A percentile compares a stretch with the other conserved stretches of the same genome.
Evolutionary conservation across 2,329 filamentous ascomycete species (phyloP).

Genomic region (Kalmusia sp.): DNA sequence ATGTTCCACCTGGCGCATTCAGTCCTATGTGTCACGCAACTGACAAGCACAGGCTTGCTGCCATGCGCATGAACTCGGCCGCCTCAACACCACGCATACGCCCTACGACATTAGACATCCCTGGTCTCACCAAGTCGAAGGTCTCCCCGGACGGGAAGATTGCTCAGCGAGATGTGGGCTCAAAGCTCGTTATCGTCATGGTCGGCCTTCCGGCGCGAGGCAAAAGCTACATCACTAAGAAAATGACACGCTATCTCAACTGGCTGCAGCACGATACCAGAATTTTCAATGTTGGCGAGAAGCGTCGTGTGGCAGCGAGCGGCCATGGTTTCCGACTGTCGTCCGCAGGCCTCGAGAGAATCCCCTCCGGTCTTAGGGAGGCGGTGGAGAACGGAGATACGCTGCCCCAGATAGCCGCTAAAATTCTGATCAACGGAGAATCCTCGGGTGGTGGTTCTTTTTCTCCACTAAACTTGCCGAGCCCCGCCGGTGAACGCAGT

Average conservation of each 20-base stretch:
- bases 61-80: constrained; percentile 76
- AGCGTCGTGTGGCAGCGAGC: constrained; percentile 79
- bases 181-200: constrained; percentile 98
- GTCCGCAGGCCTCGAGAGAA: constrained; percentile 36
- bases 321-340: constrained; percentile 55
- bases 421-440: constrained; percentile 67
- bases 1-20: constrained; percentile 36
- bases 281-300: constrained; percentile 97
- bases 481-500: constrained; percentile 29
- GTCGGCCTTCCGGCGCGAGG: constrained; percentile 93
- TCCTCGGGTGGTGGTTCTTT: constrained; percentile 47
- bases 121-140: constrained; percentile 92
- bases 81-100: constrained; percentile 80
- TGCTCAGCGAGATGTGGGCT: constrained; percentile 89
- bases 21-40: constrained; percentile 15
- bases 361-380: constrained; percentile 30
- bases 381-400: constrained; percentile 37
- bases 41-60: constrained; percentile 59
- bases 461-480: constrained; percentile 40
- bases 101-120: constrained; percentile 95
- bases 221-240: constrained; percentile 99
- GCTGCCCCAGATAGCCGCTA: constrained; percentile 53
- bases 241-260: constrained; percentile 90
- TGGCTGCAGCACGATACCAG: constrained; percentile 96
- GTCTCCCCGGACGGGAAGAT: constrained; percentile 96